Conservation (phyloP, 768 basidiomycete genomes). For the Lentinula edodes region DNA sequence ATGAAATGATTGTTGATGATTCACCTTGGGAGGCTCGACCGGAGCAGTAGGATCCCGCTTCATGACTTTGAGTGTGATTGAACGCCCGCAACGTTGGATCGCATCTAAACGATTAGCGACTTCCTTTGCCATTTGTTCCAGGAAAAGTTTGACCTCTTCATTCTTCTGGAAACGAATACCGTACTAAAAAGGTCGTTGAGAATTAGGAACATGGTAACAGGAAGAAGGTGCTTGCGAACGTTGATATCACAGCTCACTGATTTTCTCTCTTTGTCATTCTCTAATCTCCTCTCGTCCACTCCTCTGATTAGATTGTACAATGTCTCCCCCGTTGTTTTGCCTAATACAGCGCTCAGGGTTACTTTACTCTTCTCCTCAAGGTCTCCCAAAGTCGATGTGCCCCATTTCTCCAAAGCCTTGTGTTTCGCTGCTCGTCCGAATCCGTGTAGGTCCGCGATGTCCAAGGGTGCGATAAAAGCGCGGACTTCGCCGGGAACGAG, state of each 20-base stretch:
- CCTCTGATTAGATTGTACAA: slow-evolving; percentile 82
- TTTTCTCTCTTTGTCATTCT: slow-evolving; percentile 82
- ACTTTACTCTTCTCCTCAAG: slow-evolving; percentile 58
- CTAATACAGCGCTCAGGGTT: slow-evolving; percentile 65
- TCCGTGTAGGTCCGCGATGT: slow-evolving; percentile 80
- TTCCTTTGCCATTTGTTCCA: slow-evolving; percentile 72
- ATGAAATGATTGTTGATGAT: not conserved
- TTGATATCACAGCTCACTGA: slow-evolving; percentile 95
- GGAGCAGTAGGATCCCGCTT: slow-evolving; percentile 83
- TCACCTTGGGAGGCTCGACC: slow-evolving; percentile 84
- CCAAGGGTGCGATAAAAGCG: slow-evolving; percentile 57
- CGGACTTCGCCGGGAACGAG: slow-evolving; percentile 49
- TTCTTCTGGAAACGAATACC: slow-evolving; percentile 88
- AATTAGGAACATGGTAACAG: not conserved
- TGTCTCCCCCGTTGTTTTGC: slow-evolving; percentile 77
- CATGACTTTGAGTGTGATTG: slow-evolving; percentile 85
- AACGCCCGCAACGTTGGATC: slow-evolving; percentile 63
- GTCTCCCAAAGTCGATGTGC: slow-evolving; percentile 64
- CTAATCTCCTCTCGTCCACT: slow-evolving; percentile 72
- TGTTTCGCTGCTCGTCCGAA: slow-evolving; percentile 73
- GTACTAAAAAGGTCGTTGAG: slow-evolving; percentile 47
- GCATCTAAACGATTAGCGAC: slow-evolving; percentile 67
- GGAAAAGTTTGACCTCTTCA: slow-evolving; percentile 75
- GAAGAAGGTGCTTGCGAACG: slow-evolving; percentile 40
- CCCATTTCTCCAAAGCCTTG: slow-evolving; percentile 79